Evolutionary conservation across 108 stramenopile species (phyloP).

Genomic region (Asterionellopsis glacialis): DNA sequence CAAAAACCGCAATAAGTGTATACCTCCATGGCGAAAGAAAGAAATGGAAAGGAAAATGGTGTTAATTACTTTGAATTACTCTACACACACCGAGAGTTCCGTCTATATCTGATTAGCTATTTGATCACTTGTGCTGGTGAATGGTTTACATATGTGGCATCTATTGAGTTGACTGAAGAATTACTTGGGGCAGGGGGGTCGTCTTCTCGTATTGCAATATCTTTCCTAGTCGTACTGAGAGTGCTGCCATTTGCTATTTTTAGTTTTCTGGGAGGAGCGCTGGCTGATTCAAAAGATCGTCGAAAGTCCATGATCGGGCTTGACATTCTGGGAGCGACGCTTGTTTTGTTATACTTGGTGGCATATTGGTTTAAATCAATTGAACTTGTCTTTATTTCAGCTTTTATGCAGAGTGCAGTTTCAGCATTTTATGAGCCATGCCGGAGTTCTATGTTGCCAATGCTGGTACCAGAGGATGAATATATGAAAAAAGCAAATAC

Average conservation of each 20-base stretch:
- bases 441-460: constrained; percentile 44
- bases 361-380: constrained; percentile 44
- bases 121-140: constrained; percentile 56
- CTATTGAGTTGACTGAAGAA: constrained; percentile 30
- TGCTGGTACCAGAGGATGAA: constrained; percentile 46
- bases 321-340: constrained; percentile 43
- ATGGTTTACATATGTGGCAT: constrained; percentile 51
- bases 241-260: constrained; percentile 60
- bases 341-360: constrained; percentile 38
- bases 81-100: constrained; percentile 28
- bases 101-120: constrained; percentile 50
- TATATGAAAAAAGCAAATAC: constrained; percentile 60
- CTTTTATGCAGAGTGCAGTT: constrained; percentile 41
- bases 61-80: constrained; percentile 29
- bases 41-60: no score
- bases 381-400: constrained; percentile 39
- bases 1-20: no score
- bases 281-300: constrained; percentile 66
- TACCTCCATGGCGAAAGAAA: no score
- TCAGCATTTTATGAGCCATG: constrained; percentile 61
- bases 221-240: constrained; percentile 50
- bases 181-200: constrained; percentile 14
- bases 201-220: constrained; percentile 39
- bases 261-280: constrained; percentile 50
- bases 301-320: constrained; percentile 46